phyloP scores from a whole-genome alignment of 495 filamentous ascomycete species.

The Penicillium paxilli region DNA sequence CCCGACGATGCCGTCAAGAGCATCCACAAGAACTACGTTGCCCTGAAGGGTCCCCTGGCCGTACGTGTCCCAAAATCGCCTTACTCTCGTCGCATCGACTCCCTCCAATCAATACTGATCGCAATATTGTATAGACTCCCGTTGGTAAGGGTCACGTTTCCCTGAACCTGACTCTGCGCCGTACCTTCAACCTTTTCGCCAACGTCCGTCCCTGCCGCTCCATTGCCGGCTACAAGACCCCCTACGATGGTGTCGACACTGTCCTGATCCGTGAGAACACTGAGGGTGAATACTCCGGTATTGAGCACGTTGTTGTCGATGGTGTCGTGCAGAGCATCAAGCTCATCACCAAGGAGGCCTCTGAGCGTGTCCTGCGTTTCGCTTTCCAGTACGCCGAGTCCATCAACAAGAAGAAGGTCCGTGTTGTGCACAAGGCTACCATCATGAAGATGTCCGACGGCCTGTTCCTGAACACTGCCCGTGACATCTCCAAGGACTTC shows the following conservation, averaged over 20 bases:
- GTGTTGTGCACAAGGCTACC: slow-evolving; percentile 97
- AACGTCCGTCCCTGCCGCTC: slow-evolving; percentile 97
- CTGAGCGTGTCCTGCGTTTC: slow-evolving; percentile 90
- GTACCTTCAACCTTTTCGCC: slow-evolving; percentile 99
- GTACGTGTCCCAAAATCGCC: slow-evolving; percentile 52
- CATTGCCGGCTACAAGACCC: slow-evolving; percentile 95
- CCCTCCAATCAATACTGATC: slow-evolving; percentile 25
- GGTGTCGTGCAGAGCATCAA: slow-evolving; percentile 99
- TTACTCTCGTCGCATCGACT: slow-evolving; percentile 1
- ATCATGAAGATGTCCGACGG: slow-evolving; percentile 99
- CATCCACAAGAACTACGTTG: slow-evolving; percentile 89
- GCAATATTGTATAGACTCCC: slow-evolving; percentile 65
- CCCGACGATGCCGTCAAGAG: slow-evolving; percentile 87
- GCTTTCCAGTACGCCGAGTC: slow-evolving; percentile 96
- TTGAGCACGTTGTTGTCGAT: slow-evolving; percentile 97
- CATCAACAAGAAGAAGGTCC: slow-evolving; percentile 91
- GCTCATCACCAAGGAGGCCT: slow-evolving; percentile 92
- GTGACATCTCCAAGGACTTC: slow-evolving; percentile 87
- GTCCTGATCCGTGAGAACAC: slow-evolving; percentile 99
- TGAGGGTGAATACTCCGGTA: slow-evolving; percentile 98
- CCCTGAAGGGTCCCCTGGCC: slow-evolving; percentile 94
- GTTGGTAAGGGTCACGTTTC: slow-evolving; percentile 99
- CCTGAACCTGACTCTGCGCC: slow-evolving; percentile 95
- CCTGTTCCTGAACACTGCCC: slow-evolving; percentile 87
- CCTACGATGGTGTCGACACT: slow-evolving; percentile 96